These are phyloP conservation scores for Zalaria sp. DNA, from an alignment of 2,329 filamentous ascomycete genomes.

Conservation along the genomic window DNA sequence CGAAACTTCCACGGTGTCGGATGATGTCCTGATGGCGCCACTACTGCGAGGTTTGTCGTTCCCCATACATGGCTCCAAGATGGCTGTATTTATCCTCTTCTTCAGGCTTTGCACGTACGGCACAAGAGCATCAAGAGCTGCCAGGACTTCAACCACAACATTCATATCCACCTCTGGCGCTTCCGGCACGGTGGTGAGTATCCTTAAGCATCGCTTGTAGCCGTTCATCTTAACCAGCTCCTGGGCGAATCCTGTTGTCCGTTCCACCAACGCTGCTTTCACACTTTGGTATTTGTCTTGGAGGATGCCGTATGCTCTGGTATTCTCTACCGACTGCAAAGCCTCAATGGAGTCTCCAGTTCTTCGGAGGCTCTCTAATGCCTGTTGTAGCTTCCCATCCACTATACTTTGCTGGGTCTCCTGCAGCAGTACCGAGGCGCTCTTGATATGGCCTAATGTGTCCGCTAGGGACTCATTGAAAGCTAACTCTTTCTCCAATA, in stretches of 20 bases:
- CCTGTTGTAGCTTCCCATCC: constrained; percentile 28
- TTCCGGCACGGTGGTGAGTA: constrained; percentile 34
- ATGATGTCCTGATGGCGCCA: constrained; percentile 8
- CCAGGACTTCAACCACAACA: constrained; percentile 4
- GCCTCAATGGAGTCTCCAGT: constrained; percentile 40
- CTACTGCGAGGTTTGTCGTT: constrained; percentile 8
- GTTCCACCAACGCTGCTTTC: constrained; percentile 24
- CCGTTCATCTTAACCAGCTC: constrained; percentile 50
- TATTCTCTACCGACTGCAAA: constrained; percentile 38
- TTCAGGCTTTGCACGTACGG: constrained; percentile 7
- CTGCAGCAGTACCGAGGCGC: constrained; percentile 35
- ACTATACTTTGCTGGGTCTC: constrained; percentile 23
- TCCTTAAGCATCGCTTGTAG: constrained; percentile 38
- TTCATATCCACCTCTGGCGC: constrained; percentile 3
- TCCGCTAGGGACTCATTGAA: constrained; percentile 42
- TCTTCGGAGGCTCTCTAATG: constrained; percentile 34
- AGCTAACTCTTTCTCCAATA: constrained; percentile 44
- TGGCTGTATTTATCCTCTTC: constrained; percentile 14
- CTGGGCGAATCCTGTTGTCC: constrained; percentile 58
- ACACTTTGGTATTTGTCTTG: constrained; percentile 23
- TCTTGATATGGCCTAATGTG: constrained; percentile 36
- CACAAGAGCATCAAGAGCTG: constrained; percentile 12
- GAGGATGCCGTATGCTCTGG: constrained; percentile 50
- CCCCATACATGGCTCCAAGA: constrained; percentile 15
- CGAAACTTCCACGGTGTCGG: constrained; percentile 13